Evolutionary conservation across 306 rosid species (phyloP), one percentile per base, ranked within the genome.

Genomic region (Boehmeria nivea): DNA sequence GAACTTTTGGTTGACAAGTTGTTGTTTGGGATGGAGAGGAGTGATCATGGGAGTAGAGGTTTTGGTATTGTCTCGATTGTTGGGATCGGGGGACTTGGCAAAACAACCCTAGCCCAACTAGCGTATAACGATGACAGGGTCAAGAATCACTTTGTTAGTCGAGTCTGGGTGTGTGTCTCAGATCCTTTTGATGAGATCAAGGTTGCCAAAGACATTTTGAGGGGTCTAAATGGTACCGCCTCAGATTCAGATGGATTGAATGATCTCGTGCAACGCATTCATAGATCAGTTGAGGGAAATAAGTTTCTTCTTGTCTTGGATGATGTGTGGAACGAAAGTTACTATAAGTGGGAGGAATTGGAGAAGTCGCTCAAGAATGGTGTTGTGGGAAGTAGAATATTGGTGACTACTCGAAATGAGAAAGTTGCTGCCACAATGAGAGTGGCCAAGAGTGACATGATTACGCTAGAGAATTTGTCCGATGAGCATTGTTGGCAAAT

Each of bases 71-170:
- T 57, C 21, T 33, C 71, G 5, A 17, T 66, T 45, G 21, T 66
- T 4, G 71, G 71, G 16, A 66, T 66, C 61, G 71, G 71, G 28
- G 71, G 71, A n/a, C 48, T 53, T 12, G 69, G 69, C 6, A 64
- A 64, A 43, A 64, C 69, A 11, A 64, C 69, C 8, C 24, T 66
- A 10, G 36, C 64, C 20, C 71, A 47, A 38, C 19, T 57, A 2
- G 37, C 16, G 8, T 66, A 46, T 34, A 57, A 66, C 4, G 17
- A 57, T 36, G 31, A 47, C 6, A 11, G n/a, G 3, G 71, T 66
- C 8, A 56, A 8, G 38, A 19, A 17, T 11, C 50, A 66, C 22
- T 66, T 66, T 48, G 43, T 24, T 0, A 26, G 16, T 10, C 50
- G 39, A 26, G 22, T 57, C 4, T 66, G 65, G 71, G 51, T 66